A percentile compares a stretch with the other conserved stretches of the same genome.
Evolutionary conservation across 306 rosid species (phyloP).

Genomic region (Prunus davidiana): DNA sequence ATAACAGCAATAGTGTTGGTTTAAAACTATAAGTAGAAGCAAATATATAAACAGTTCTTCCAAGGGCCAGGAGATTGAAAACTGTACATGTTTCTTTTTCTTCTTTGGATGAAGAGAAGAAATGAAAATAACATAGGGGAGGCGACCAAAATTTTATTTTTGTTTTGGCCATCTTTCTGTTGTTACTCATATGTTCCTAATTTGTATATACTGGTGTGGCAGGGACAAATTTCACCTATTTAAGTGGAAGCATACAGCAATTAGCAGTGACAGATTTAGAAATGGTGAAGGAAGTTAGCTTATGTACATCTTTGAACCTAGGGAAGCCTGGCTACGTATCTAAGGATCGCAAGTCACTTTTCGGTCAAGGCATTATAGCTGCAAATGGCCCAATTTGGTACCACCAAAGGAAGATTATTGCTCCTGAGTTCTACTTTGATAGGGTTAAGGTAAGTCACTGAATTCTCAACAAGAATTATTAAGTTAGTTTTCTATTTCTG

Average conservation of each 20-base stretch:
- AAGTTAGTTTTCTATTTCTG: neutral
- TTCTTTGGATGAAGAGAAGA: neutral
- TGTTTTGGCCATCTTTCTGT: neutral
- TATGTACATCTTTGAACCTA: constrained; percentile 21
- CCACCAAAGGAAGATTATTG: constrained; percentile 42
- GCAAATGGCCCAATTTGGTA: constrained; percentile 43
- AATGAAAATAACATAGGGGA: neutral
- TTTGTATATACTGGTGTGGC: neutral
- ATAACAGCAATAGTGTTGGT: neutral
- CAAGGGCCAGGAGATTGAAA: neutral
- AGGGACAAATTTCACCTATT: constrained; percentile 34
- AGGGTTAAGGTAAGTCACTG: constrained; percentile 34
- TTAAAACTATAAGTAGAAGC: neutral
- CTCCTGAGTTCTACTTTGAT: constrained; percentile 38
- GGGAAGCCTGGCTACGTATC: constrained; percentile 34
- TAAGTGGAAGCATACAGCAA: constrained; percentile 29
- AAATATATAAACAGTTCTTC: neutral
- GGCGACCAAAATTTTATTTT: neutral
- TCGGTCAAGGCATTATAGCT: constrained; percentile 40
- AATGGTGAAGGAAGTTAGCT: constrained; percentile 40
- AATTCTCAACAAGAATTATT: neutral
- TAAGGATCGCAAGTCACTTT: constrained; percentile 31
- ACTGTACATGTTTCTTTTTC: neutral
- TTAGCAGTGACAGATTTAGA: constrained; percentile 24
- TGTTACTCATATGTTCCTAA: neutral